Conservation (phyloP, 2,329 filamentous ascomycete species). For the Xylaria arbuscula region DNA sequence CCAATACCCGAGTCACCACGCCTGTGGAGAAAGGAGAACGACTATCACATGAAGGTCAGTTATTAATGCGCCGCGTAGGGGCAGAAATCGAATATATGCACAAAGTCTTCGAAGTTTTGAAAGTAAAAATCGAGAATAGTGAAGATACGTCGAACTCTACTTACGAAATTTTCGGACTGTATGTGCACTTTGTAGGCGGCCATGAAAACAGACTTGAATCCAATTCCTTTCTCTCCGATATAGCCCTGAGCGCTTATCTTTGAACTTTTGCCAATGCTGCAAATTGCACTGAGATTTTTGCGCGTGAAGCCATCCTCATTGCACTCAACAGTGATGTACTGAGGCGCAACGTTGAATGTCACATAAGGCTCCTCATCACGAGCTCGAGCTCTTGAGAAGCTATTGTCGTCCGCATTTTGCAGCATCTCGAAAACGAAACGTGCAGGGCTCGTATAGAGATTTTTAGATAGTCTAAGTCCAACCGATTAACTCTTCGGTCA, state of each 20-base stretch:
- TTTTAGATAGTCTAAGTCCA: constrained; percentile 52
- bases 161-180: constrained; percentile 54
- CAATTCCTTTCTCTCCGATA: constrained; percentile 63
- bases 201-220: constrained; percentile 64
- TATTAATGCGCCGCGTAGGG: not conserved
- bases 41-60: constrained; percentile 29
- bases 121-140: not conserved
- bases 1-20: constrained; percentile 59
- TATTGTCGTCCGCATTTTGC: constrained; percentile 66
- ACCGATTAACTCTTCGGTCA: not conserved
- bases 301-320: constrained; percentile 61
- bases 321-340: constrained; percentile 58
- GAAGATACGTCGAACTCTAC: not conserved
- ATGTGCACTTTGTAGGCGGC: constrained; percentile 58
- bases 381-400: constrained; percentile 48
- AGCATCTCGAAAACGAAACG: constrained; percentile 65
- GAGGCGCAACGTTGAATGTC: constrained; percentile 51
- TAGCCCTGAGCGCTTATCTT: constrained; percentile 56
- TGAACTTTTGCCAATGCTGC: constrained; percentile 58
- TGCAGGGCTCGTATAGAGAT: constrained; percentile 56
- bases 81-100: not conserved
- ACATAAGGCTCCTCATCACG: constrained; percentile 47
- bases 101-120: not conserved
- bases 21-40: constrained; percentile 57
- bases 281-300: constrained; percentile 59